These are phyloP conservation scores for Trichodelitschia bisporula DNA, from an alignment of 495 filamentous ascomycete species.

Conservation along the genomic window DNA sequence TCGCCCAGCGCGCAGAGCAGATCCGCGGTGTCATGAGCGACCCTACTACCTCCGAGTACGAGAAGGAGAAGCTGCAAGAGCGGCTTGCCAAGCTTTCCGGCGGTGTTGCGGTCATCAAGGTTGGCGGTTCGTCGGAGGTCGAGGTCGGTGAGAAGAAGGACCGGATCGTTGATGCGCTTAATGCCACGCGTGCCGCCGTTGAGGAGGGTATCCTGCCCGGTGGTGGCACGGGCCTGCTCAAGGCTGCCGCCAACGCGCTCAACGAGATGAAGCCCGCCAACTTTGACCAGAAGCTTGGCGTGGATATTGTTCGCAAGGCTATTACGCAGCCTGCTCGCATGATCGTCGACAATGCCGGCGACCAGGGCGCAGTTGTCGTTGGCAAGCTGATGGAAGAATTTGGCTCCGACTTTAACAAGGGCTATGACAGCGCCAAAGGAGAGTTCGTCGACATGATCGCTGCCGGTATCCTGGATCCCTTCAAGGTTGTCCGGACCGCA, in stretches of 20 bases:
- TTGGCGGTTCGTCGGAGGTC: conserved; percentile 90
- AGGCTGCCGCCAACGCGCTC: conserved; percentile 80
- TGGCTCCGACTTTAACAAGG: conserved; percentile 86
- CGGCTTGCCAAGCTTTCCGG: conserved; percentile 97
- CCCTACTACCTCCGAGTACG: conserved; percentile 85
- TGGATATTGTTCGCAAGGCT: conserved; percentile 88
- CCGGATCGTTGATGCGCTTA: conserved; percentile 91
- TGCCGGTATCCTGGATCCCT: conserved; percentile 87
- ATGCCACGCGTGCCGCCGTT: conserved; percentile 93
- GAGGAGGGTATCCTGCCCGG: conserved; percentile 97
- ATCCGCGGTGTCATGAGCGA: conserved; percentile 94
- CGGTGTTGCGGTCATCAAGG: conserved; percentile 97
- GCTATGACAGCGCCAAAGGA: conserved; percentile 84
- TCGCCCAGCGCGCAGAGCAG: conserved; percentile 91
- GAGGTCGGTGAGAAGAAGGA: conserved; percentile 99
- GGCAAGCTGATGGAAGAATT: conserved; percentile 95
- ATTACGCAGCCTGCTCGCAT: conserved; percentile 85
- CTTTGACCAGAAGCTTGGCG: conserved; percentile 98
- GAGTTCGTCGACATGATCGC: conserved; percentile 98
- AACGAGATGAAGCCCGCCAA: conserved; percentile 61
- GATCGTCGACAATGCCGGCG: conserved; percentile 93
- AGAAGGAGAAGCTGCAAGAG: conserved; percentile 99
- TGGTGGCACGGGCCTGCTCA: conserved; percentile 93
- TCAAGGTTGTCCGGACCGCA: conserved; percentile 96
- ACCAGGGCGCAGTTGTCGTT: conserved; percentile 87